Conservation (phyloP, 768 basidiomycete species). For the Naganishia onofrii region DNA sequence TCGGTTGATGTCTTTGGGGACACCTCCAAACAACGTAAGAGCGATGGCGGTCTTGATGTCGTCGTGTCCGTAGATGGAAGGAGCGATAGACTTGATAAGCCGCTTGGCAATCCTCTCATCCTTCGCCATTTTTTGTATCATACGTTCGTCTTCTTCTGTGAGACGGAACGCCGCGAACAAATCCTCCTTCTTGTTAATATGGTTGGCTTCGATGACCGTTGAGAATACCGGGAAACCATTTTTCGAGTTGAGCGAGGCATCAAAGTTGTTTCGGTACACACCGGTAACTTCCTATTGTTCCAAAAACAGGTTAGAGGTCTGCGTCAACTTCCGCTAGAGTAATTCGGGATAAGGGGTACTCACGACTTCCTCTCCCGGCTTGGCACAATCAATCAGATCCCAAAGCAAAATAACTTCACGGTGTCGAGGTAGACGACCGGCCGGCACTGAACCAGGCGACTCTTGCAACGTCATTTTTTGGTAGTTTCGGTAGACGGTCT, state of each 20-base stretch:
- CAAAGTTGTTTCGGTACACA: slow-evolving; percentile 97
- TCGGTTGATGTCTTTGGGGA: slow-evolving; percentile 91
- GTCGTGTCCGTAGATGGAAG: slow-evolving; percentile 98
- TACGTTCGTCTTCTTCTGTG: slow-evolving; percentile 93
- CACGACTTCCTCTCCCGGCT: slow-evolving; percentile 97
- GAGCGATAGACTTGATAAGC: slow-evolving; percentile 97
- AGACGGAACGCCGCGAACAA: slow-evolving; percentile 96
- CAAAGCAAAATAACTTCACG: slow-evolving; percentile 94
- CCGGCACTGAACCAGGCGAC: slow-evolving; percentile 94
- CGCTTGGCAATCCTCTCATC: slow-evolving; percentile 95
- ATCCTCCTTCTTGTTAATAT: slow-evolving; percentile 98
- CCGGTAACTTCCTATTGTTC: slow-evolving; percentile 83
- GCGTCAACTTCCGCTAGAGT: background rate
- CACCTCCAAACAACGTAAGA: slow-evolving; percentile 88
- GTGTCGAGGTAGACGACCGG: slow-evolving; percentile 92
- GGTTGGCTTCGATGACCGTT: slow-evolving; percentile 95
- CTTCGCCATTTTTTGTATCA: slow-evolving; percentile 78
- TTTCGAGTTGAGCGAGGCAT: slow-evolving; percentile 94
- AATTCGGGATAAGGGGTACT: slow-evolving; percentile 46
- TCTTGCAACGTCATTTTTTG: slow-evolving; percentile 99
- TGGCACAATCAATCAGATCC: slow-evolving; percentile 97
- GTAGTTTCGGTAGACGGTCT: slow-evolving; percentile 98
- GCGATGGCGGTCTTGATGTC: slow-evolving; percentile 98
- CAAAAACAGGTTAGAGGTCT: slow-evolving; percentile 29
- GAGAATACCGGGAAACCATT: slow-evolving; percentile 99